Percentiles rank a stretch among this genome's conserved stretches.
Conservation (phyloP, 306 rosid species). For the Malus sieversii region DNA sequence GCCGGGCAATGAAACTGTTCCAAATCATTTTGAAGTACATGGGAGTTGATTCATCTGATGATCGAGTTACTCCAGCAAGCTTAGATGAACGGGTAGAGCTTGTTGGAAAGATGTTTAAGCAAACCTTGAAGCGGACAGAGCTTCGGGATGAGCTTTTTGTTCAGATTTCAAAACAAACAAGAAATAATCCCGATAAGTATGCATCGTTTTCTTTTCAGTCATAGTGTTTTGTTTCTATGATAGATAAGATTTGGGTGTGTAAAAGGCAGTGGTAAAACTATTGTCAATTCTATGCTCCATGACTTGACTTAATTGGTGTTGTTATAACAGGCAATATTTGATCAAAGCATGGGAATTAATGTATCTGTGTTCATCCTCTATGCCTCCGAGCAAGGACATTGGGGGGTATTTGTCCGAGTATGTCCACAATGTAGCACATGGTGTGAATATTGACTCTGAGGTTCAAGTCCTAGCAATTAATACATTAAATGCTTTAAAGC, state of each 20-base stretch:
- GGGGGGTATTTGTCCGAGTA: constrained; percentile 82
- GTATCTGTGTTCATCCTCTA: constrained; percentile 80
- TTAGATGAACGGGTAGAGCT: constrained; percentile 78
- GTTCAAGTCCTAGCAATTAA: constrained; percentile 66
- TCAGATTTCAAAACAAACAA: constrained; percentile 88
- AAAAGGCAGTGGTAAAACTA: neutral
- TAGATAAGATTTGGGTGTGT: constrained; percentile 9
- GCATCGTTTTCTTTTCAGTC: constrained; percentile 11
- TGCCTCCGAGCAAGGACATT: constrained; percentile 95
- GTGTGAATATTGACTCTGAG: constrained; percentile 53
- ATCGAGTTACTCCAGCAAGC: constrained; percentile 51
- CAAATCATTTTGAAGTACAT: constrained; percentile 84
- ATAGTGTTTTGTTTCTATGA: neutral
- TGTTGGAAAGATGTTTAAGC: constrained; percentile 81
- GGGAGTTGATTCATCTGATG: constrained; percentile 87
- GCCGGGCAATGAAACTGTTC: constrained; percentile 79
- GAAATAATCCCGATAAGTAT: constrained; percentile 86
- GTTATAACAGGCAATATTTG: constrained; percentile 57
- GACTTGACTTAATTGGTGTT: constrained; percentile 10
- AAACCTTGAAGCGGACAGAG: constrained; percentile 77
- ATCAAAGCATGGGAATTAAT: constrained; percentile 93
- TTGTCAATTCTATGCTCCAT: constrained; percentile 8
- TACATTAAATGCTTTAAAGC: constrained; percentile 80
- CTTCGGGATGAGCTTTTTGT: constrained; percentile 92
- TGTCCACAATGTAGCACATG: constrained; percentile 67